Evolutionary conservation across 306 rosid species (phyloP).

Genomic region (Comarum palustre): DNA sequence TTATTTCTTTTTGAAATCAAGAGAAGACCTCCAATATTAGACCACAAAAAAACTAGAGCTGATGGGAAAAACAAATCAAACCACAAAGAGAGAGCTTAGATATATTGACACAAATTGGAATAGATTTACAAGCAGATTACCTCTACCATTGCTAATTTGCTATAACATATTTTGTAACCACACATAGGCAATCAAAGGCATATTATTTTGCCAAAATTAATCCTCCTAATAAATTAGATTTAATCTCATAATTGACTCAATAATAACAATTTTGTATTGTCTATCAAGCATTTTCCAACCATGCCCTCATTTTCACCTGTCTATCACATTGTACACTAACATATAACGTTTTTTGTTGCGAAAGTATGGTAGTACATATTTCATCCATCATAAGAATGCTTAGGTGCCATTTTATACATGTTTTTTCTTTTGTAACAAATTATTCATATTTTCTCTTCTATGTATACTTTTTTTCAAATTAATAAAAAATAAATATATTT

Average conservation of each 20-base stretch:
- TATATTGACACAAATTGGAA: slow-evolving; percentile 8
- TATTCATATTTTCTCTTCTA: neutral
- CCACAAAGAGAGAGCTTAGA: slow-evolving; percentile 3
- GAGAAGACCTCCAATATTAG: neutral
- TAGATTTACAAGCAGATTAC: neutral
- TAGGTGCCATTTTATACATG: neutral
- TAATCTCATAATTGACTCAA: slow-evolving; percentile 16
- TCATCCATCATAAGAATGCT: neutral
- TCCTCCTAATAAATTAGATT: slow-evolving; percentile 24
- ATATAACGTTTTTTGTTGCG: neutral
- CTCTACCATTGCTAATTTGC: slow-evolving; percentile 3
- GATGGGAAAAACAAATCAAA: neutral
- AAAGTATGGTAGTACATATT: neutral
- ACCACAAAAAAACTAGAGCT: neutral
- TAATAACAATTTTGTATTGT: neutral
- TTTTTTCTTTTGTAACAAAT: neutral
- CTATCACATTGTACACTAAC: neutral
- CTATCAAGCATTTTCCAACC: neutral
- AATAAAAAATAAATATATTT: neutral
- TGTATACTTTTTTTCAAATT: neutral
- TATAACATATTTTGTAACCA: slow-evolving; percentile 19
- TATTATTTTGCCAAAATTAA: slow-evolving; percentile 30
- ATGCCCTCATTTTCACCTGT: no score
- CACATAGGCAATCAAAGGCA: slow-evolving; percentile 15
- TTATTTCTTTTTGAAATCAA: neutral